A percentile compares a stretch with the other conserved stretches of the same genome.
Conservation (phyloP, 768 basidiomycete species). For the Boletus edulis region DNA sequence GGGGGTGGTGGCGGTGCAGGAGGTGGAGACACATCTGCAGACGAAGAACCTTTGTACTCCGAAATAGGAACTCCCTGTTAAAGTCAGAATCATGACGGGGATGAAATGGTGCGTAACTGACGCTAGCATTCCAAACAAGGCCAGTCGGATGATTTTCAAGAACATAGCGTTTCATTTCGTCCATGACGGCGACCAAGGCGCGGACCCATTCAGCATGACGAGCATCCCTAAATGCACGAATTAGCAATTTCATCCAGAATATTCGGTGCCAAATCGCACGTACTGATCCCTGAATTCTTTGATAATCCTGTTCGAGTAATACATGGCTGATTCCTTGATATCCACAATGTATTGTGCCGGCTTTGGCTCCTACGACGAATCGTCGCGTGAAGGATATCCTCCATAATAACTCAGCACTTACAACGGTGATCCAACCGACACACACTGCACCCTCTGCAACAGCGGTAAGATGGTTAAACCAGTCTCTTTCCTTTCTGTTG, state of each 20-base stretch:
- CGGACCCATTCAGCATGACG: slow-evolving; percentile 90
- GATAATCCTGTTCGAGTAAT: slow-evolving; percentile 87
- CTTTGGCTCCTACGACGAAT: slow-evolving; percentile 53
- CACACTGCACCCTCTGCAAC: slow-evolving; percentile 80
- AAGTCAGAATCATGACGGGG: not conserved
- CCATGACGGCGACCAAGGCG: slow-evolving; percentile 64
- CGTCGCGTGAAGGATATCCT: not conserved
- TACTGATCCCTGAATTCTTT: slow-evolving; percentile 94
- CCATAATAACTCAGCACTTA: slow-evolving; percentile 38
- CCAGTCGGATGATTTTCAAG: slow-evolving; percentile 85
- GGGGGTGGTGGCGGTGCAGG: slow-evolving; percentile 37
- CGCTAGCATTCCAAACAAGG: slow-evolving; percentile 85
- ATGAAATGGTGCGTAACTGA: slow-evolving; percentile 26
- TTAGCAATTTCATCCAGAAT: slow-evolving; percentile 3
- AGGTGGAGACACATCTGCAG: slow-evolving; percentile 28
- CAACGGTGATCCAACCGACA: slow-evolving; percentile 86
- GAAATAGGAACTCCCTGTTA: slow-evolving; percentile 55
- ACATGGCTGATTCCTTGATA: slow-evolving; percentile 81
- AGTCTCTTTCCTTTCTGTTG: slow-evolving; percentile 75
- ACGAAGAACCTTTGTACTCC: slow-evolving; percentile 45
- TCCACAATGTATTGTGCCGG: slow-evolving; percentile 80
- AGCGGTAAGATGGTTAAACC: slow-evolving; percentile 75
- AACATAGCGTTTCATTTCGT: slow-evolving; percentile 79
- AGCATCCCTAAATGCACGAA: slow-evolving; percentile 57
- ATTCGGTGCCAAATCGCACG: slow-evolving; percentile 24